Conservation (phyloP, 2,329 filamentous ascomycete genomes). For the Sporothrix luriei region DNA sequence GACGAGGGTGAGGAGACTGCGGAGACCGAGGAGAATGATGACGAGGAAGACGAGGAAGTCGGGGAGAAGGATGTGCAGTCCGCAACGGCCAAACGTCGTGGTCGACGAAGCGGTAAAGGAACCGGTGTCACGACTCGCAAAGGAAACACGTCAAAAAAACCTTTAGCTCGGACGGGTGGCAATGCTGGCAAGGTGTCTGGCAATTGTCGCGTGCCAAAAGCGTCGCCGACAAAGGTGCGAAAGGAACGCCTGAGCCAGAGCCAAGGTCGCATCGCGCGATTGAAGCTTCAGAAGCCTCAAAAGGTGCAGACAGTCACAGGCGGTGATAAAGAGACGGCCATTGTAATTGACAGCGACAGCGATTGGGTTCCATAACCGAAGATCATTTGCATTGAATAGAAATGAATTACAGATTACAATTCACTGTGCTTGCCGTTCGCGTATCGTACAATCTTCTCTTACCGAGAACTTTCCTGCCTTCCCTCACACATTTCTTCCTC, state of each 20-base stretch:
- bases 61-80: neutral
- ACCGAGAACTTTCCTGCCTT: no score
- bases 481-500: slow-evolving; percentile 30
- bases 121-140: neutral
- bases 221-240: neutral
- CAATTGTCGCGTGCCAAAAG: neutral
- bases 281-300: neutral
- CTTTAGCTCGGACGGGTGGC: neutral
- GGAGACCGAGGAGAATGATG: neutral
- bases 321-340: neutral
- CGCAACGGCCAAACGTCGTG: neutral
- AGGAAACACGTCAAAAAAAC: no score
- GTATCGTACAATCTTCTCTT: no score
- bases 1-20: neutral
- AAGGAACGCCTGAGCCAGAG: neutral
- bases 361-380: neutral
- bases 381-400: no score
- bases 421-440: no score
- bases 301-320: neutral
- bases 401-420: no score
- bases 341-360: slow-evolving; percentile 30
- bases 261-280: neutral
- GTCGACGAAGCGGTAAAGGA: neutral
- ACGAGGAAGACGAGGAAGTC: neutral
- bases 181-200: neutral